These are phyloP conservation scores for Paraurostyla sp. DNA, from an alignment of 73 alveolate species.

Conservation along the genomic window DNA sequence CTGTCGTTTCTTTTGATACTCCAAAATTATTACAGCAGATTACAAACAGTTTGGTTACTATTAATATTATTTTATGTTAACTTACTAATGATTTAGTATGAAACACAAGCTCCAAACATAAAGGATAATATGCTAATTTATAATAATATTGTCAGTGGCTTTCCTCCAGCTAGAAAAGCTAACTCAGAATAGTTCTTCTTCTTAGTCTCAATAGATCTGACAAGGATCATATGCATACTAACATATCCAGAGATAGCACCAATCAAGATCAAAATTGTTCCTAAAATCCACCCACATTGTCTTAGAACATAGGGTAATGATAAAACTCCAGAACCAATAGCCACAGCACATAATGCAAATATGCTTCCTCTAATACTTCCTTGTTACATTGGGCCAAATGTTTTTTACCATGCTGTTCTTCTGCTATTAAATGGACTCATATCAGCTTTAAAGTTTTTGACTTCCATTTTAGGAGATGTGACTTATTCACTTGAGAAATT, in stretches of 20 bases:
- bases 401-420: not conserved
- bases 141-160: not conserved
- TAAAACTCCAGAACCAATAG: conserved; percentile 83
- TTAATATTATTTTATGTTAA: not conserved
- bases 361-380: conserved; percentile 79
- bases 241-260: conserved; percentile 20
- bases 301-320: conserved; percentile 72
- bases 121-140: not conserved
- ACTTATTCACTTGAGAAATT: too few species aligned
- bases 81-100: conserved; percentile 51
- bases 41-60: not conserved
- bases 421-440: not conserved
- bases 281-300: conserved; percentile 71
- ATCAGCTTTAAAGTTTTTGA: too few species aligned
- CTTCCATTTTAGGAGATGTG: too few species aligned
- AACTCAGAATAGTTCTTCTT: not conserved
- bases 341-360: conserved; percentile 72
- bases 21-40: not conserved
- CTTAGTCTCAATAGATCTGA: not conserved
- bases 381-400: conserved; percentile 56
- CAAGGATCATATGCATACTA: not conserved
- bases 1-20: not conserved
- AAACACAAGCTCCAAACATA: conserved; percentile 47
- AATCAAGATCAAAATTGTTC: conserved; percentile 6
- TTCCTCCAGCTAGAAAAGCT: conserved; percentile 36